Evolutionary conservation across 352 stramenopile genomes (phyloP).

Genomic region (Phytophthora agathidicida): DNA sequence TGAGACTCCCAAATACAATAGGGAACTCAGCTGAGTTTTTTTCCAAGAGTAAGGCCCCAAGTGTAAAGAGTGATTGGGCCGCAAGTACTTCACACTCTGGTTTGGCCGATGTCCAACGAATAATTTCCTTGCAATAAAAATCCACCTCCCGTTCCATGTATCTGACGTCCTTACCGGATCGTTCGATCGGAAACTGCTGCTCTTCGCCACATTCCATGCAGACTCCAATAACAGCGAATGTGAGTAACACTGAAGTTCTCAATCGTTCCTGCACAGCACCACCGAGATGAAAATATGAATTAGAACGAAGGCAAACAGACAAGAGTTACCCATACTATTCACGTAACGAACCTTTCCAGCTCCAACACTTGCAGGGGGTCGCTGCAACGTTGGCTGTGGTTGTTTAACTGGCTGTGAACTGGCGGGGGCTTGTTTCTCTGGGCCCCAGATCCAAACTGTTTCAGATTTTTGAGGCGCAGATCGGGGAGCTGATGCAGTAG

Average conservation of each 20-base stretch:
- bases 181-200: conserved; percentile 12
- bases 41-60: conserved; percentile 53
- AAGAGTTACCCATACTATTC: no score
- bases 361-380: background rate
- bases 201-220: conserved; percentile 40
- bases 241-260: conserved; percentile 32
- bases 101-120: conserved; percentile 32
- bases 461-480: background rate
- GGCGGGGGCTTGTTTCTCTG: background rate
- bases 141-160: conserved; percentile 70
- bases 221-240: conserved; percentile 36
- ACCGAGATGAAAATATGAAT: no score
- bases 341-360: conserved; percentile 31
- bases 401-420: conserved; percentile 1
- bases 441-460: conserved; percentile 34
- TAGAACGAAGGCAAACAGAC: no score
- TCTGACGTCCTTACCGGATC: conserved; percentile 32
- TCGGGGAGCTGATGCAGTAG: background rate
- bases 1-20: conserved; percentile 55
- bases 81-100: conserved; percentile 36
- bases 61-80: conserved; percentile 49
- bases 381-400: background rate
- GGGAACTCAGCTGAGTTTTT: conserved; percentile 56
- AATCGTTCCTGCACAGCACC: conserved; percentile 23
- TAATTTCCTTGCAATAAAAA: conserved; percentile 83